Percentiles rank a stretch among this genome's conserved stretches.
phyloP scores from a whole-genome alignment of 2,329 filamentous ascomycete species.

The Colletotrichum nymphaeae region DNA sequence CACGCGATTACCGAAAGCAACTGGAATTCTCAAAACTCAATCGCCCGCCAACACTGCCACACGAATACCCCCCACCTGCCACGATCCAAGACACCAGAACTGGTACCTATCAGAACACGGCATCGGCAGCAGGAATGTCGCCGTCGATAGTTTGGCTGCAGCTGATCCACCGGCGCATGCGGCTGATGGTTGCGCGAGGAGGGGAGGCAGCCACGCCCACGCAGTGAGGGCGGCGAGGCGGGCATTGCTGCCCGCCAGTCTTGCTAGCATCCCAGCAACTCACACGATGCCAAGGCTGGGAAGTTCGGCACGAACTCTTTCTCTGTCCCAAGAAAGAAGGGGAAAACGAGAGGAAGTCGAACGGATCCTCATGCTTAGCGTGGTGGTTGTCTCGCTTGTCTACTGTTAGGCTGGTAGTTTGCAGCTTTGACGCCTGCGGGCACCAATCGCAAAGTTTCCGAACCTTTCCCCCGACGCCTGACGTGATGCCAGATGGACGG shows the following conservation, averaged over 20 bases:
- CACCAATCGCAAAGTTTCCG: constrained; percentile 16
- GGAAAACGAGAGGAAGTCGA: not conserved
- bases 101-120: constrained; percentile 4
- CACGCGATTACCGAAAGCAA: constrained; percentile 23
- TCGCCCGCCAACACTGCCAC: not conserved
- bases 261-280: not conserved
- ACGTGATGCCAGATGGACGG: not conserved
- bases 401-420: not conserved
- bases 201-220: not conserved
- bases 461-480: not conserved
- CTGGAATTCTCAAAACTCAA: constrained; percentile 11
- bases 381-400: not conserved
- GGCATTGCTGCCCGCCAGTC: not conserved
- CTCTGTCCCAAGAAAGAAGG: not conserved
- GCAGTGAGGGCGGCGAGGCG: not conserved
- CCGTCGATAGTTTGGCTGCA: not conserved
- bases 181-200: not conserved
- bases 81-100: not conserved
- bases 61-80: not conserved
- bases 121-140: constrained; percentile 14
- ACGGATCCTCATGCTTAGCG: not conserved
- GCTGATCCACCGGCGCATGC: constrained; percentile 21
- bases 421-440: constrained; percentile 12
- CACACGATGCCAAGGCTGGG: not conserved
- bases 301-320: not conserved